These are phyloP conservation scores for Chaetomium globosum DNA, from an alignment of 2,329 filamentous ascomycete genomes.

Conservation along the genomic window DNA sequence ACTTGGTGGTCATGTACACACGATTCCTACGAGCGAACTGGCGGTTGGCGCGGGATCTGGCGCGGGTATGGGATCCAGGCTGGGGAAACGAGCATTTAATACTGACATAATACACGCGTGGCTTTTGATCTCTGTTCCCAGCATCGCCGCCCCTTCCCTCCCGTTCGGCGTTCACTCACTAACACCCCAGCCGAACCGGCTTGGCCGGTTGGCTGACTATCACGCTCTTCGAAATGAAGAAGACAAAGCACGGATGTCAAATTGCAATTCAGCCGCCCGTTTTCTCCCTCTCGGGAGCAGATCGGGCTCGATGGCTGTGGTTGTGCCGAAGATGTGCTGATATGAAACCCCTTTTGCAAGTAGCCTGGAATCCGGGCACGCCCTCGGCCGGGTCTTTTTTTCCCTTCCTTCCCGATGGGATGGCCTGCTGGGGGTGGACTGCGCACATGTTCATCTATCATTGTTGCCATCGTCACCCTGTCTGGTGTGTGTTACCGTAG, in stretches of 20 bases:
- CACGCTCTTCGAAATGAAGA: background rate
- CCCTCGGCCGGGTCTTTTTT: slow-evolving; percentile 29
- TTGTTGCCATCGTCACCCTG: too few relatives aligned
- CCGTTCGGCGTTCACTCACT: background rate
- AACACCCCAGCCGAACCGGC: background rate
- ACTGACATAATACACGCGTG: slow-evolving; percentile 24
- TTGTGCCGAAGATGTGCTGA: slow-evolving; percentile 99
- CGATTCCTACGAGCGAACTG: slow-evolving; percentile 17
- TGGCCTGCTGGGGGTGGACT: slow-evolving; percentile 38
- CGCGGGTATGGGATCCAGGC: background rate
- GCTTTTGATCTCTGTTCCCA: background rate
- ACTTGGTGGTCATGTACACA: slow-evolving; percentile 24
- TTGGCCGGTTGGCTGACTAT: background rate
- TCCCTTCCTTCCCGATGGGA: slow-evolving; percentile 15
- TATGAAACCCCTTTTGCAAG: slow-evolving; percentile 55
- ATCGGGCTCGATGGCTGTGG: slow-evolving; percentile 69
- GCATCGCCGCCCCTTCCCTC: background rate
- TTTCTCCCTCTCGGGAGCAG: slow-evolving; percentile 42
- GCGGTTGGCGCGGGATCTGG: slow-evolving; percentile 2
- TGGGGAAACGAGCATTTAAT: slow-evolving; percentile 11
- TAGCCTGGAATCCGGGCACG: slow-evolving; percentile 46
- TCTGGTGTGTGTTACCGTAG: background rate
- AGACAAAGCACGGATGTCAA: slow-evolving; percentile 93
- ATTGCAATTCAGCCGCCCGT: slow-evolving; percentile 83
- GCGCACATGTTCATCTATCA: slow-evolving; percentile 37